Conservation (phyloP, 179 eudicot genomes). For the Spergularia azorica region DNA sequence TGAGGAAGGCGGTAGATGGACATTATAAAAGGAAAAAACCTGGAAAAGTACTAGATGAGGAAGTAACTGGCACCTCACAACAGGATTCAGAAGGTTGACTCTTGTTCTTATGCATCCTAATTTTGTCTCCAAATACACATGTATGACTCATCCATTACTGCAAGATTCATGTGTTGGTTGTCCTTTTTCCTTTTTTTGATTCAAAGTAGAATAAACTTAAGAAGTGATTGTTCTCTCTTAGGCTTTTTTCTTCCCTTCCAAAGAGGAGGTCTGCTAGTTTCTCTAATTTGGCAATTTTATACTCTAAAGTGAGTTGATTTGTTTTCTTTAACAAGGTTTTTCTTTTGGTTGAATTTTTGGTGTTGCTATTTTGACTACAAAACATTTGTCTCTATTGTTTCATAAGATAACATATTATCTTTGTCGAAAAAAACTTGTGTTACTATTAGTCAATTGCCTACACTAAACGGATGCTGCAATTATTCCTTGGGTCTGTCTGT, state of each 20-base stretch:
- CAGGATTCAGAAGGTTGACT: slow-evolving; percentile 48
- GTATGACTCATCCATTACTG: background rate
- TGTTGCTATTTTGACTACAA: too few relatives aligned
- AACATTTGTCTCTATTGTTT: too few relatives aligned
- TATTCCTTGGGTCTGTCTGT: background rate
- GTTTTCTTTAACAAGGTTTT: too few relatives aligned
- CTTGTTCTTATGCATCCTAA: slow-evolving; percentile 5
- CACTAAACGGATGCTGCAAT: background rate
- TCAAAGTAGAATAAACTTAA: too few relatives aligned
- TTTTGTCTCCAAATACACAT: background rate
- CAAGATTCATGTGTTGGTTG: too few relatives aligned
- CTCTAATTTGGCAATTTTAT: too few relatives aligned
- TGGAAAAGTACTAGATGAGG: slow-evolving; percentile 35
- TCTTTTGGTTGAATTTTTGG: too few relatives aligned
- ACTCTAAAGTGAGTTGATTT: too few relatives aligned
- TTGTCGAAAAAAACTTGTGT: background rate
- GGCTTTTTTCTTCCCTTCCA: background rate
- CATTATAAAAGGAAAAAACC: slow-evolving; percentile 44
- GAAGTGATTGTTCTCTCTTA: background rate
- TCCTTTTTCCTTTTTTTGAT: too few relatives aligned
- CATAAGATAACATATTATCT: background rate
- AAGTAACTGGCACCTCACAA: slow-evolving; percentile 29
- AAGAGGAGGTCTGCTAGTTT: background rate
- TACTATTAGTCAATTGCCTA: background rate
- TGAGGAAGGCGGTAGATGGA: slow-evolving; percentile 57